These are phyloP conservation scores for Populus euphratica DNA, from an alignment of 345 rosid genomes.

Conservation along the genomic window DNA sequence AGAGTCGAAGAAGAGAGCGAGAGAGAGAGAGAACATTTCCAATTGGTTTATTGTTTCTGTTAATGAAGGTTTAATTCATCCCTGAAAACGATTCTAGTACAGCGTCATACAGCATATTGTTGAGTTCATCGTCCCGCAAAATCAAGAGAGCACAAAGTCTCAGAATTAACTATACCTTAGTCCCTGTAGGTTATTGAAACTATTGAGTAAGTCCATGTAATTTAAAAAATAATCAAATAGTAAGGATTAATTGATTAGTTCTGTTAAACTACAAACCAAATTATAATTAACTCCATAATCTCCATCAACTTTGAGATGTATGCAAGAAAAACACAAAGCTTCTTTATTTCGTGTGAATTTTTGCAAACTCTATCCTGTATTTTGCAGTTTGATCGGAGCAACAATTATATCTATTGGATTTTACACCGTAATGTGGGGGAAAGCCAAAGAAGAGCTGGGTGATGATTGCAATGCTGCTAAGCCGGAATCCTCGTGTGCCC, in stretches of 20 bases:
- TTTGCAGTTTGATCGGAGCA: constrained; percentile 65
- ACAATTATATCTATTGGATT: constrained; percentile 68
- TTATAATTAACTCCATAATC: not conserved
- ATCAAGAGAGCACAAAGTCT: too few species aligned
- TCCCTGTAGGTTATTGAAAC: too few species aligned
- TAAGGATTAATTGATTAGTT: not conserved
- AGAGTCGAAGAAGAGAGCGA: too few species aligned
- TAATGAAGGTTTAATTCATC: too few species aligned
- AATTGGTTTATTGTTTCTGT: too few species aligned
- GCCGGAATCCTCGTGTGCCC: constrained; percentile 21
- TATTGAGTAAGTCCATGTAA: too few species aligned
- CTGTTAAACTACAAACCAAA: not conserved
- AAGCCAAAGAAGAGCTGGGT: constrained; percentile 55
- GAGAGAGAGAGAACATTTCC: too few species aligned
- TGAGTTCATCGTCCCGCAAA: too few species aligned
- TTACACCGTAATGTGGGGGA: constrained; percentile 89
- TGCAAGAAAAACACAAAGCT: not conserved
- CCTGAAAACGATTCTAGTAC: too few species aligned
- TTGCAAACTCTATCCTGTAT: not conserved
- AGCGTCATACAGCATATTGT: too few species aligned
- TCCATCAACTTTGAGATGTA: not conserved
- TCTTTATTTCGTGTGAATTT: not conserved
- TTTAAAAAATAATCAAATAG: too few species aligned
- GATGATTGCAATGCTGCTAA: constrained; percentile 32
- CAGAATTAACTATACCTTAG: too few species aligned